phyloP scores from a whole-genome alignment of 306 rosid species.

The Clitoria ternatea region DNA sequence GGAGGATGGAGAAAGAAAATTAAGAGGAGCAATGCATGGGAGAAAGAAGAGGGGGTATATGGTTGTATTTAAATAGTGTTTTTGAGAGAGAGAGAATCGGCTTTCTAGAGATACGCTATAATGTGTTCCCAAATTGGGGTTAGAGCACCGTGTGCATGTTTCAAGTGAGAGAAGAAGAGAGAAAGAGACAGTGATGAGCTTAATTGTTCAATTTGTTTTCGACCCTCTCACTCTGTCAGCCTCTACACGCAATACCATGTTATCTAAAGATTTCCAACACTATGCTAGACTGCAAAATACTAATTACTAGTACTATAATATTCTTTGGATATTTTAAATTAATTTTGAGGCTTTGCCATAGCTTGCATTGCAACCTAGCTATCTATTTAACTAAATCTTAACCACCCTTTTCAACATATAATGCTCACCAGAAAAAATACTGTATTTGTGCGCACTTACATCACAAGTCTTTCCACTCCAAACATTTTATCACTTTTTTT shows the following conservation, averaged over 20 bases:
- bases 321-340: neutral
- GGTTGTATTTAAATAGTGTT: slow-evolving; percentile 53
- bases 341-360: neutral
- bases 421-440: neutral
- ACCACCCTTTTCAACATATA: neutral
- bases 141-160: slow-evolving; percentile 14
- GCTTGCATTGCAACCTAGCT: too few species aligned
- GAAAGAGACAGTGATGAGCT: neutral
- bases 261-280: slow-evolving; percentile 29
- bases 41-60: slow-evolving; percentile 43
- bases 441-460: too few species aligned
- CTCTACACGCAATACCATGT: slow-evolving; percentile 42
- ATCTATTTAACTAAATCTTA: neutral
- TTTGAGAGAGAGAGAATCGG: slow-evolving; percentile 18
- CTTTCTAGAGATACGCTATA: slow-evolving; percentile 35
- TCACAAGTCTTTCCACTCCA: too few species aligned
- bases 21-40: slow-evolving; percentile 44
- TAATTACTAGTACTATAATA: neutral
- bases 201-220: slow-evolving; percentile 1
- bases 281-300: neutral
- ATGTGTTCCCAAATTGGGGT: slow-evolving; percentile 28
- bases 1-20: slow-evolving; percentile 10
- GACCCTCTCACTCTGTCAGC: slow-evolving; percentile 13
- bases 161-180: neutral
- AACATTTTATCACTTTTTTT: too few species aligned